These are phyloP conservation scores for Lactifluus subvellereus DNA, from an alignment of 768 basidiomycete species.

Conservation along the genomic window DNA sequence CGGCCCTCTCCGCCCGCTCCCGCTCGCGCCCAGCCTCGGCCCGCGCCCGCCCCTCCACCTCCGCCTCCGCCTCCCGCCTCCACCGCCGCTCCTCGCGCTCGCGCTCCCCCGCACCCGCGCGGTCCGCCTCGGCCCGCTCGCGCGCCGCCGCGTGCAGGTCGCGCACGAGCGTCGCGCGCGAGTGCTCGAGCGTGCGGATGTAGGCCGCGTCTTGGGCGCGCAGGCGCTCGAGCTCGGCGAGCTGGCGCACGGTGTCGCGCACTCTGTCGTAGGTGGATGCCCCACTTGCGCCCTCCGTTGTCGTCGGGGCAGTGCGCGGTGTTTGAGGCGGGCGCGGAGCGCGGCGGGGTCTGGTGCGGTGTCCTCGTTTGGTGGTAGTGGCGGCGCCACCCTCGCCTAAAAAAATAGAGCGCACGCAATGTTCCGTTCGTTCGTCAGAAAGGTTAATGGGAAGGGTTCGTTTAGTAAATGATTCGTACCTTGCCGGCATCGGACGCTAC, in stretches of 20 bases:
- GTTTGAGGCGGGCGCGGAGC: constrained; percentile 13
- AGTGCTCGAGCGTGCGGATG: constrained; percentile 11
- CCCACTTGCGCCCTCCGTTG: not conserved
- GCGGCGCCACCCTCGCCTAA: not conserved
- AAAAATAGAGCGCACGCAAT: not conserved
- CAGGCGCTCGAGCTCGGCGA: constrained; percentile 8
- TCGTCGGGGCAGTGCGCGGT: not conserved
- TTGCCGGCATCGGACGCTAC: not conserved
- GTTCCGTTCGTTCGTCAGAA: too few relatives aligned
- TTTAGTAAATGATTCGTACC: not conserved
- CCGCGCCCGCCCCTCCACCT: not conserved
- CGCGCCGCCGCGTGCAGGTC: not conserved
- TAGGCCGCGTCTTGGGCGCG: constrained; percentile 9
- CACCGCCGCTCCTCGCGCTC: not conserved
- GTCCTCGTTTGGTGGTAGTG: too few relatives aligned
- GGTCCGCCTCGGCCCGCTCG: not conserved
- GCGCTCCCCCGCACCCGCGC: not conserved
- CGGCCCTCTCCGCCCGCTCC: constrained; percentile 8
- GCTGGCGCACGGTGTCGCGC: constrained; percentile 5
- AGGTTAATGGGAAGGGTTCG: not conserved
- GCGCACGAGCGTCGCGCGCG: not conserved
- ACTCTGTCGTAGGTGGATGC: constrained; percentile 3
- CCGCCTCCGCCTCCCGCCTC: not conserved
- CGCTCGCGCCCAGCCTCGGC: not conserved
- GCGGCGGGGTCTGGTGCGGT: not conserved